Evolutionary conservation across 495 filamentous ascomycete genomes (phyloP).

Genomic region (Hypoxylon lienhwacheense): DNA sequence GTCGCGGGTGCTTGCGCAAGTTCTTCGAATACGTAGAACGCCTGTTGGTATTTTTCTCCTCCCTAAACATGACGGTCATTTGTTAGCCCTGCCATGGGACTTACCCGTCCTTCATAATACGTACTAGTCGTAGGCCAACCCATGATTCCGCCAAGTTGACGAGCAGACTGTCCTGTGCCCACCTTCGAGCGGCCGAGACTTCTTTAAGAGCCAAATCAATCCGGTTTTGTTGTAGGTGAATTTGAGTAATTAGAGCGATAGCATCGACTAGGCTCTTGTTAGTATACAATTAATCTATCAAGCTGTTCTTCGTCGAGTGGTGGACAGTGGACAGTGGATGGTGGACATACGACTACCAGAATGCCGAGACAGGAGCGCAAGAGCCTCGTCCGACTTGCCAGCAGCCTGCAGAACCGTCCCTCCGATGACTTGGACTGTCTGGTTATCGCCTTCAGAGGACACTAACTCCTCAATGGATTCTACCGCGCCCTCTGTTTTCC

Average conservation of each 20-base stretch:
- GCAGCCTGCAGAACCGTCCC: constrained; percentile 76
- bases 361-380: constrained; percentile 76
- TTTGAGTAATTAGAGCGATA: constrained; percentile 80
- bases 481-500: constrained; percentile 63
- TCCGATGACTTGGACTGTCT: constrained; percentile 75
- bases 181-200: constrained; percentile 83
- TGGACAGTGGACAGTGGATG: no score
- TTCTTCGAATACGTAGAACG: constrained; percentile 98
- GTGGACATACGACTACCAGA: constrained; percentile 87
- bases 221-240: constrained; percentile 87
- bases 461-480: constrained; percentile 66
- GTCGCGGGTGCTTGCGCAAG: constrained; percentile 82
- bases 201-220: constrained; percentile 88
- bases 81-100: constrained; percentile 3
- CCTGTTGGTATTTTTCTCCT: constrained; percentile 93
- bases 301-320: constrained; percentile 34
- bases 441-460: constrained; percentile 67
- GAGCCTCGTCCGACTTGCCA: constrained; percentile 79
- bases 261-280: constrained; percentile 50
- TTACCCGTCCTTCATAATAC: constrained; percentile 35
- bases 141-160: constrained; percentile 95
- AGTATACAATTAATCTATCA: constrained; percentile 7
- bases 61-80: constrained; percentile 57
- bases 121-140: constrained; percentile 85
- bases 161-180: constrained; percentile 92